These are phyloP conservation scores for Bassia scoparia DNA, from an alignment of 148 eudicot genomes.

Conservation along the genomic window DNA sequence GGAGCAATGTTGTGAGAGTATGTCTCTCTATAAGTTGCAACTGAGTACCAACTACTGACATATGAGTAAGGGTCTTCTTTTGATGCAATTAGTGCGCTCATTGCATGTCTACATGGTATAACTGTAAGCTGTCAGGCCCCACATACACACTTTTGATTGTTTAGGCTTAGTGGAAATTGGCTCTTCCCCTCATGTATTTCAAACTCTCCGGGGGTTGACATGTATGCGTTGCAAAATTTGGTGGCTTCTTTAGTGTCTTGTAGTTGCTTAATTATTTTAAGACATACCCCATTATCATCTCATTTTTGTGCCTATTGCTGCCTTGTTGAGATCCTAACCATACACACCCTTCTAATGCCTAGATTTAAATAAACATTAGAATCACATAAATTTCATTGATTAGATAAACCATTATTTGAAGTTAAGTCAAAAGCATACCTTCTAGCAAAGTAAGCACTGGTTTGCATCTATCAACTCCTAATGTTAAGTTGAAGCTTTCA, in stretches of 20 bases:
- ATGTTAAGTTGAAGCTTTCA: conserved; percentile 9
- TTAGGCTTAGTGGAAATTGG: neutral
- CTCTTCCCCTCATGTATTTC: neutral
- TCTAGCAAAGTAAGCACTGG: neutral
- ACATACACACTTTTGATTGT: neutral
- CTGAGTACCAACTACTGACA: neutral
- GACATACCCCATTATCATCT: conserved; percentile 5
- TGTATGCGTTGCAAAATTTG: neutral
- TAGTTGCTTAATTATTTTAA: neutral
- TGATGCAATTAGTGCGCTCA: neutral
- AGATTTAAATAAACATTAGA: no score
- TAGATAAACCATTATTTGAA: no score
- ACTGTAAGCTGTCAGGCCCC: neutral
- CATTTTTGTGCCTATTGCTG: neutral
- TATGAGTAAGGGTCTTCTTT: neutral
- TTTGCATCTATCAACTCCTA: neutral
- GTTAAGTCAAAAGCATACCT: neutral
- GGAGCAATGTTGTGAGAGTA: neutral
- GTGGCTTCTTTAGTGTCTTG: neutral
- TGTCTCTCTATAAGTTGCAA: neutral
- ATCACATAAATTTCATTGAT: no score
- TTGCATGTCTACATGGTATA: neutral
- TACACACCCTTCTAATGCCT: neutral
- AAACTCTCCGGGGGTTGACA: neutral
- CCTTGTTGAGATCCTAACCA: conserved; percentile 1